Conservation (phyloP, 2,329 filamentous ascomycete genomes). For the Davidsoniella virescens region DNA sequence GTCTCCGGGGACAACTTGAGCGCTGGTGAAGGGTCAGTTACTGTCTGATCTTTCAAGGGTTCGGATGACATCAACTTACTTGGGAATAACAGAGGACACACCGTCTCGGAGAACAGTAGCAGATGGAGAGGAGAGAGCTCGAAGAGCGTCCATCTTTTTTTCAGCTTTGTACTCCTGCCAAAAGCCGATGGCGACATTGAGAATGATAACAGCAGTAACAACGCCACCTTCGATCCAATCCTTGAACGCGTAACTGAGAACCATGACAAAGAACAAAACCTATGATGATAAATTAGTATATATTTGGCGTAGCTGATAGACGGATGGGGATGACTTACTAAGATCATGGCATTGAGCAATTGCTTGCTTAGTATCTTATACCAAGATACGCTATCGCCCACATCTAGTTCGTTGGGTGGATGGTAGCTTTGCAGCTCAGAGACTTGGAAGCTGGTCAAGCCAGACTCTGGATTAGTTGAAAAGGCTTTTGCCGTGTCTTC, state of each 20-base stretch:
- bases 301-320: constrained; percentile 22
- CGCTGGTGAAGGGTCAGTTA: constrained; percentile 22
- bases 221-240: constrained; percentile 55
- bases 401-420: constrained; percentile 54
- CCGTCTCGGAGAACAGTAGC: constrained; percentile 46
- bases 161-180: constrained; percentile 48
- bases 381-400: constrained; percentile 50
- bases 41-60: background rate
- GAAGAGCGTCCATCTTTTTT: constrained; percentile 49
- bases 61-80: constrained; percentile 26
- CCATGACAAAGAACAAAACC: constrained; percentile 67
- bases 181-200: constrained; percentile 55
- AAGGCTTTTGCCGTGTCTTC: constrained; percentile 47
- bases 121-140: constrained; percentile 45
- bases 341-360: constrained; percentile 61
- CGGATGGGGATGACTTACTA: constrained; percentile 34
- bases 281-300: constrained; percentile 19
- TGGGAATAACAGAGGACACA: constrained; percentile 38
- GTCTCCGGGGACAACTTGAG: constrained; percentile 55
- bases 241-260: constrained; percentile 47
- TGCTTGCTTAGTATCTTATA: constrained; percentile 58
- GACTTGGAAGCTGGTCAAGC: constrained; percentile 45
- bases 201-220: constrained; percentile 47
- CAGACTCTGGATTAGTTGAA: constrained; percentile 48
- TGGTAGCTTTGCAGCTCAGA: constrained; percentile 40